phyloP scores from a whole-genome alignment of 1,139 yeast genomes.

The Scheffersomyces lignicola region DNA sequence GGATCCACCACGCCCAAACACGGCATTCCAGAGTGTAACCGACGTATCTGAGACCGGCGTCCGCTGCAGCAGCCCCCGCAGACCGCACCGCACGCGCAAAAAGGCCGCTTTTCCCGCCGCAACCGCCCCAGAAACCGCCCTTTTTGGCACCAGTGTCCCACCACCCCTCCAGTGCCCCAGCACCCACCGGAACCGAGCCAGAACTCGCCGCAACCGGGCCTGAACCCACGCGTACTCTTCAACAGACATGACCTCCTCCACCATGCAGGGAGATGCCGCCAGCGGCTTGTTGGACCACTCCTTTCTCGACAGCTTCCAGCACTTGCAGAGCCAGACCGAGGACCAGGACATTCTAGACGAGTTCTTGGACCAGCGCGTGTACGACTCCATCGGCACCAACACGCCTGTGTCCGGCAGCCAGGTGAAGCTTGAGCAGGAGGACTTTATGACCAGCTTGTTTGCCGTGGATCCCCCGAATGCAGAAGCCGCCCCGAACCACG shows the following conservation, averaged over 20 bases:
- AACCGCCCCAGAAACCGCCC: too few relatives aligned
- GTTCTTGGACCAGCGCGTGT: slow-evolving; percentile 57
- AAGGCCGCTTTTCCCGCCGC: too few relatives aligned
- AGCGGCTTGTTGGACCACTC: background rate
- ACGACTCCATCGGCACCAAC: slow-evolving; percentile 36
- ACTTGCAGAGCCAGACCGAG: slow-evolving; percentile 10
- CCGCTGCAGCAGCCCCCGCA: too few relatives aligned
- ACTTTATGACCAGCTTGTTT: slow-evolving; percentile 16
- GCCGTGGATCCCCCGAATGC: background rate
- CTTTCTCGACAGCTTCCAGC: background rate
- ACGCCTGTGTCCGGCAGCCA: slow-evolving; percentile 18
- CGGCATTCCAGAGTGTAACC: too few relatives aligned
- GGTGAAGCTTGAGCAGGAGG: slow-evolving; percentile 16
- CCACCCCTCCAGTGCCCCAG: too few relatives aligned
- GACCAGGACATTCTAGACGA: slow-evolving; percentile 53
- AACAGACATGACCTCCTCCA: background rate
- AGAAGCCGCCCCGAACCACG: background rate
- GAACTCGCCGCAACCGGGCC: too few relatives aligned
- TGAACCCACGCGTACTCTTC: background rate
- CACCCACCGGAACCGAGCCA: too few relatives aligned
- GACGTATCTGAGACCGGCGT: too few relatives aligned
- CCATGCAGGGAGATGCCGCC: background rate
- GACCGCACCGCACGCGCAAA: too few relatives aligned
- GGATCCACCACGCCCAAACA: too few relatives aligned
- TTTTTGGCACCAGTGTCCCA: too few relatives aligned